Conservation (phyloP, 1,284 basidiomycete species). For the Ceratorhiza oryzae-sativae region DNA sequence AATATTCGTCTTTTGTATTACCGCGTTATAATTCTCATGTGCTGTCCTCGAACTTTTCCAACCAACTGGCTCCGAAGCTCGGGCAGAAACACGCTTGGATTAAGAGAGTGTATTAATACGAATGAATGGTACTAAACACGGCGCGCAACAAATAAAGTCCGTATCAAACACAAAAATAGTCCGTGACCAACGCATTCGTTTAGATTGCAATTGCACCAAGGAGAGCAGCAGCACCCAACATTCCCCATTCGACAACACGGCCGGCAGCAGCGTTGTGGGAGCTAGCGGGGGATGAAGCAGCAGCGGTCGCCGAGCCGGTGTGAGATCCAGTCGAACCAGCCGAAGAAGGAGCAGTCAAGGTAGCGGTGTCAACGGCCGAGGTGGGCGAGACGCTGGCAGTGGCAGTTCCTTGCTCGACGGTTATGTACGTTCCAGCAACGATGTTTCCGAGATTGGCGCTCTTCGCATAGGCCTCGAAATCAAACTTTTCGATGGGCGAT, state of each 20-base stretch:
- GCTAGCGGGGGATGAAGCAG: constrained; percentile 51
- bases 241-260: constrained; percentile 38
- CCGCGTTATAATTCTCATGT: neutral
- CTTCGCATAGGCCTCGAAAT: constrained; percentile 61
- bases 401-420: constrained; percentile 71
- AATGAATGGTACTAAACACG: constrained; percentile 19
- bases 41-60: neutral
- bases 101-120: constrained; percentile 28
- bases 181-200: neutral
- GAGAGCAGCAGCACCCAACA: constrained; percentile 38
- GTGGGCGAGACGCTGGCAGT: constrained; percentile 64
- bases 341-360: constrained; percentile 52
- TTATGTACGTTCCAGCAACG: constrained; percentile 75
- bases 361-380: constrained; percentile 67
- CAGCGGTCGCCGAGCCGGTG: constrained; percentile 38
- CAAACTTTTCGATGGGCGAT: constrained; percentile 52
- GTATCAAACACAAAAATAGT: constrained; percentile 1
- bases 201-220: constrained; percentile 33
- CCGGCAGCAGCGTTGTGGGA: constrained; percentile 46
- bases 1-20: neutral
- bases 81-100: neutral
- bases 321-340: constrained; percentile 41
- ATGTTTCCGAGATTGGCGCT: constrained; percentile 63
- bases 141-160: constrained; percentile 20
- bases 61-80: neutral